phyloP scores from a whole-genome alignment of 1,139 yeast species.

The Zygotorulaspora mrakii region DNA sequence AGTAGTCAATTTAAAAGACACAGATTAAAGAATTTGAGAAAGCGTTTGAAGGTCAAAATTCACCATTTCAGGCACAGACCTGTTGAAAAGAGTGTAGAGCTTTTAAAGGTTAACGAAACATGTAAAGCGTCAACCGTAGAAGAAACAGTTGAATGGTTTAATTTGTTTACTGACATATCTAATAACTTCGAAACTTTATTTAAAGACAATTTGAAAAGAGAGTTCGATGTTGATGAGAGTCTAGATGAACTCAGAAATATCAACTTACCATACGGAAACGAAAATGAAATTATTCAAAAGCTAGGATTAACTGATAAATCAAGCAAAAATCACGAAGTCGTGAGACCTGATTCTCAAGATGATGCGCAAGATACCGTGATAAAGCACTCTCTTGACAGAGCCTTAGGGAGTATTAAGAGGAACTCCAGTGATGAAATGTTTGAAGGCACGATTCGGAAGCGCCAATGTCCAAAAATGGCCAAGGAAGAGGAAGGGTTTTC shows the following conservation, averaged over 20 bases:
- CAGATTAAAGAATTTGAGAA: conserved; percentile 11
- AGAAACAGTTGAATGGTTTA: conserved; percentile 16
- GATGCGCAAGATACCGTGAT: background rate
- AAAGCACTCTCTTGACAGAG: background rate
- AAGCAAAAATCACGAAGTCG: background rate
- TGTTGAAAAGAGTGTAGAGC: background rate
- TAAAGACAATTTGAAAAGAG: conserved; percentile 18
- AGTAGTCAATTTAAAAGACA: conserved; percentile 6
- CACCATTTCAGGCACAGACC: conserved; percentile 7
- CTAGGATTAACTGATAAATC: background rate
- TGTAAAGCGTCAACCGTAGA: background rate
- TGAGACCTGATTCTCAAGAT: background rate
- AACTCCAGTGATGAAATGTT: conserved; percentile 4
- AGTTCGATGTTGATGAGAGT: background rate
- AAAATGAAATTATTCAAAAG: conserved; percentile 2
- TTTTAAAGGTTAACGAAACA: conserved; percentile 1
- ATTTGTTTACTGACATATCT: conserved; percentile 18
- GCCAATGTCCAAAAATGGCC: background rate
- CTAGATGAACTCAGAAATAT: background rate
- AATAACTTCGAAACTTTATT: conserved; percentile 20
- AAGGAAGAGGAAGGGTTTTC: background rate
- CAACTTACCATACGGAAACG: background rate
- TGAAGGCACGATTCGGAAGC: conserved; percentile 3
- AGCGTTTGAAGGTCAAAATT: conserved; percentile 8
- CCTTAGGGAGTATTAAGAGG: conserved; percentile 5